These are phyloP conservation scores for Trypanosoma congolense DNA, from an alignment of 208 protist species.

Conservation along the genomic window DNA sequence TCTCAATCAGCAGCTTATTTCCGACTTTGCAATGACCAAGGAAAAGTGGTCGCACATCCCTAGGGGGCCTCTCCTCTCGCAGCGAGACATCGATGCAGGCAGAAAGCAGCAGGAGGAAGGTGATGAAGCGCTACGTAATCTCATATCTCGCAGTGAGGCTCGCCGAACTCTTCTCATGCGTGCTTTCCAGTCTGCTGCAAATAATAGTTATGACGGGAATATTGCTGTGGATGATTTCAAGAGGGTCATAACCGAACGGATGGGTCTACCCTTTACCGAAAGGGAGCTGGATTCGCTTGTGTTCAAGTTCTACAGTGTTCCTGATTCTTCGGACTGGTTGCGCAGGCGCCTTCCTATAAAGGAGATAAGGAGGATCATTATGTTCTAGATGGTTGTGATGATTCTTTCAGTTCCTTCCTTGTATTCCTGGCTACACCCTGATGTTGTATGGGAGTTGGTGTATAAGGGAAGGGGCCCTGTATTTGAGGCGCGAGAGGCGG, in stretches of 20 bases:
- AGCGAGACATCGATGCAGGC: constrained; percentile 22
- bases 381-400: constrained; percentile 26
- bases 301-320: constrained; percentile 77
- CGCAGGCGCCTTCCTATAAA: constrained; percentile 57
- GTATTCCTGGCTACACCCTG: too few relatives aligned
- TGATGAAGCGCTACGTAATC: constrained; percentile 62
- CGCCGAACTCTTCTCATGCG: constrained; percentile 73
- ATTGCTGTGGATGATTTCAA: constrained; percentile 74
- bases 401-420: too few relatives aligned
- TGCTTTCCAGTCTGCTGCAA: constrained; percentile 46
- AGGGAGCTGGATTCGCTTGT: constrained; percentile 71
- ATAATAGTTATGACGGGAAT: constrained; percentile 71
- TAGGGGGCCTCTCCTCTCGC: constrained; percentile 30
- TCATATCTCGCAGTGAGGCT: constrained; percentile 65
- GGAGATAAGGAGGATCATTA: constrained; percentile 58
- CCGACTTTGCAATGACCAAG: constrained; percentile 54
- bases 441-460: too few relatives aligned
- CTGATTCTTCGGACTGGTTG: constrained; percentile 56
- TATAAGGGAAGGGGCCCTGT: too few relatives aligned
- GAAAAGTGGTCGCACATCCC: constrained; percentile 12
- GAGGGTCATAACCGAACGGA: constrained; percentile 40
- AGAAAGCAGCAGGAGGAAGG: constrained; percentile 27
- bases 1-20: constrained; percentile 73
- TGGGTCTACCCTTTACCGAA: constrained; percentile 61
- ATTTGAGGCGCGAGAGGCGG: too few relatives aligned